Conservation (phyloP, 1,284 basidiomycete species). For the Sporisorium reilianum region DNA sequence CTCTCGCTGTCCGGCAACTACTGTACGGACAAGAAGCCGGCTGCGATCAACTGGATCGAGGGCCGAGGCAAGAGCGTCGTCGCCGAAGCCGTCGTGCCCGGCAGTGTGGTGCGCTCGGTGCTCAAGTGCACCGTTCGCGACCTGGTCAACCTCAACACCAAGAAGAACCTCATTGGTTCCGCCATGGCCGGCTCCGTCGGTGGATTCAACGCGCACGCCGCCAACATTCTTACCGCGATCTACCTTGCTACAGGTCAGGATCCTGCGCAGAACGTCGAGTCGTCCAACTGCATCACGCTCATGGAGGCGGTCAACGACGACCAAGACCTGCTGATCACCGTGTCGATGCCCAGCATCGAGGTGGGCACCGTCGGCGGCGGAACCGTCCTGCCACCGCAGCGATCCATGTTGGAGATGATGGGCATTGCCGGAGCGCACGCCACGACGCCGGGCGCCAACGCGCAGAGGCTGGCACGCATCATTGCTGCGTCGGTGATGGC, state of each 20-base stretch:
- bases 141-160: conserved; percentile 90
- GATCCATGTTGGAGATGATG: conserved; percentile 67
- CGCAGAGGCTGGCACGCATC: conserved; percentile 67
- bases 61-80: conserved; percentile 97
- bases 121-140: conserved; percentile 95
- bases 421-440: conserved; percentile 64
- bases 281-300: conserved; percentile 96
- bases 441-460: conserved; percentile 67
- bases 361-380: conserved; percentile 90
- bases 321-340: conserved; percentile 79
- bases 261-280: conserved; percentile 98
- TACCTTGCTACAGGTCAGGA: conserved; percentile 98
- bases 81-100: conserved; percentile 92
- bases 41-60: conserved; percentile 99
- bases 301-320: conserved; percentile 96
- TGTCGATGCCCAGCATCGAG: conserved; percentile 69
- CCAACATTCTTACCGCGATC: conserved; percentile 93
- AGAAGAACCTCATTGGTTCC: conserved; percentile 97
- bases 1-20: conserved; percentile 96
- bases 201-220: conserved; percentile 98
- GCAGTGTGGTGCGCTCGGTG: conserved; percentile 86
- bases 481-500: conserved; percentile 69
- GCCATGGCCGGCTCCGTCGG: conserved; percentile 98
- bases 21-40: conserved; percentile 99
- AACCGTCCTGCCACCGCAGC: conserved; percentile 72